Evolutionary conservation across 1,284 basidiomycete genomes (phyloP).

Genomic region (Bondarzewia mesenterica): DNA sequence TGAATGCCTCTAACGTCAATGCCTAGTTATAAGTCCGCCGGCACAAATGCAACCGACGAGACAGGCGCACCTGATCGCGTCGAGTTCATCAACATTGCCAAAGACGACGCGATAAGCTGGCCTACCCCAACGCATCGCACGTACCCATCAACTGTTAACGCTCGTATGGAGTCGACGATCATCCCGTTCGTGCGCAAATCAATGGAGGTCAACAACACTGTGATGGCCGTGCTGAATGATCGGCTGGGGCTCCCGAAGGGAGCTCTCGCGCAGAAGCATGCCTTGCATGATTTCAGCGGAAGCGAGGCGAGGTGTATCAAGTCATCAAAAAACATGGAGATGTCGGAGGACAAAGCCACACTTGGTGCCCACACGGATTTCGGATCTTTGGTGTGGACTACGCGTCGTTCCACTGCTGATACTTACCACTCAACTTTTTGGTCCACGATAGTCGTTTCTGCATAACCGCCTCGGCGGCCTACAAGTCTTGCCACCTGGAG

Average conservation of each 20-base stretch:
- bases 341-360: conserved; percentile 19
- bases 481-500: conserved; percentile 58
- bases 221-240: conserved; percentile 25
- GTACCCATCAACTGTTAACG: conserved; percentile 6
- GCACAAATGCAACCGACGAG: conserved; percentile 26
- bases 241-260: conserved; percentile 24
- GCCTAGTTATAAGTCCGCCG: conserved; percentile 25
- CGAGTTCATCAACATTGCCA: conserved; percentile 25
- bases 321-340: conserved; percentile 15
- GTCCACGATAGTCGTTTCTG: conserved; percentile 40
- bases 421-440: not conserved
- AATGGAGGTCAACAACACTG: conserved; percentile 22
- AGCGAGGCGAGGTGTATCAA: conserved; percentile 32
- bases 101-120: conserved; percentile 25
- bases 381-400: conserved; percentile 20
- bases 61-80: conserved; percentile 24
- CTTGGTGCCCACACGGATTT: conserved; percentile 31
- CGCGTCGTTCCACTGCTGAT: not conserved
- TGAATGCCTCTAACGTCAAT: not conserved
- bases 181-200: conserved; percentile 25
- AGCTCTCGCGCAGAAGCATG: conserved; percentile 22
- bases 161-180: conserved; percentile 24
- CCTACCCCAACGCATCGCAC: conserved; percentile 6
- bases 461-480: conserved; percentile 67
- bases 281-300: conserved; percentile 24